phyloP scores from a whole-genome alignment of 257 asterid species.

The Fraxinus pennsylvanica region DNA sequence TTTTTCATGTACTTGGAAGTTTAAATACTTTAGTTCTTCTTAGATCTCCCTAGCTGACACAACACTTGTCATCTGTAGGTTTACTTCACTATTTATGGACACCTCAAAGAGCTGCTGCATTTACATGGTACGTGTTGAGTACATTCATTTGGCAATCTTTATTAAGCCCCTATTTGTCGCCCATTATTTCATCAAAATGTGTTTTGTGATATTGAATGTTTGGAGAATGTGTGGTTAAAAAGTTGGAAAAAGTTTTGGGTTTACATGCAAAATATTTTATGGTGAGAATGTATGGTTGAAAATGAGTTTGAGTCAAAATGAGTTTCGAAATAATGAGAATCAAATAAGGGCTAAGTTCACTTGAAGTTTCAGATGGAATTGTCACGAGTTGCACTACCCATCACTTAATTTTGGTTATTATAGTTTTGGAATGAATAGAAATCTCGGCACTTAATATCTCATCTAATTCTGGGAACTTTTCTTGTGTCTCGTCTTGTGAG shows the following conservation, averaged over 20 bases:
- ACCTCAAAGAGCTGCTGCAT: slow-evolving; percentile 71
- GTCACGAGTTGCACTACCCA: not conserved
- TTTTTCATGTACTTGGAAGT: not conserved
- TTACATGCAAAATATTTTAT: too few species aligned
- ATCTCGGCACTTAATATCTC: slow-evolving; percentile 6
- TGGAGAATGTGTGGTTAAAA: too few species aligned
- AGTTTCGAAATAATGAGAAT: too few species aligned
- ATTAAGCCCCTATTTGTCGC: not conserved
- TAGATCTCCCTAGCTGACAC: slow-evolving; percentile 16
- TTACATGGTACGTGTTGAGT: slow-evolving; percentile 59
- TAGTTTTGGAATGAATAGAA: slow-evolving; percentile 12
- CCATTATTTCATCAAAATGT: too few species aligned
- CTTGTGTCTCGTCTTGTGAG: slow-evolving; percentile 12
- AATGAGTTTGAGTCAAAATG: too few species aligned
- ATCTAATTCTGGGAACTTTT: not conserved
- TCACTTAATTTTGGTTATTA: slow-evolving; percentile 9
- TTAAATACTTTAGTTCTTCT: not conserved
- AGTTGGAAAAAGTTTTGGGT: too few species aligned
- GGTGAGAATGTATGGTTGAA: too few species aligned
- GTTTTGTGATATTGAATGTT: too few species aligned
- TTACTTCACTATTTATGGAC: slow-evolving; percentile 89
- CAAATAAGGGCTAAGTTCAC: not conserved
- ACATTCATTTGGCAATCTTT: slow-evolving; percentile 12
- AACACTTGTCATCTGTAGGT: slow-evolving; percentile 59
- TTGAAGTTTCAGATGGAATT: not conserved